Evolutionary conservation across 2,329 filamentous ascomycete species (phyloP).

Genomic region (Phaeosphaeria sp.): DNA sequence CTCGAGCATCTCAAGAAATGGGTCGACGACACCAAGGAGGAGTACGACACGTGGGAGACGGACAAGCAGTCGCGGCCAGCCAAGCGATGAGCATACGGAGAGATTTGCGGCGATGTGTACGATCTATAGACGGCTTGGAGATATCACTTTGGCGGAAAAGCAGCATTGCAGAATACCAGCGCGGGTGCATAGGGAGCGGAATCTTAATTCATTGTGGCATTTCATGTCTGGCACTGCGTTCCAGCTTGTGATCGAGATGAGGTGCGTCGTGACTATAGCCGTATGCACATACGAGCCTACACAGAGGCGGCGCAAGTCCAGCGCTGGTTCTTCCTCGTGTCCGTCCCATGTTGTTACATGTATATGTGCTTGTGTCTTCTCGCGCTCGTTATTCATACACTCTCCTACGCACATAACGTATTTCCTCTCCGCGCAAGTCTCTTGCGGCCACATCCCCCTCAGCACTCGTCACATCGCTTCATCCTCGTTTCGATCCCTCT

Average conservation of each 20-base stretch:
- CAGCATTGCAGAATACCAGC: constrained; percentile 21
- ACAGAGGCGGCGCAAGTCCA: neutral
- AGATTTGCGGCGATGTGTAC: constrained; percentile 12
- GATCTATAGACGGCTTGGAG: constrained; percentile 16
- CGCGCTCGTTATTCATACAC: neutral
- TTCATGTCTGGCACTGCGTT: neutral
- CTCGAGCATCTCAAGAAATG: constrained; percentile 75
- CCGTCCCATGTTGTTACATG: neutral
- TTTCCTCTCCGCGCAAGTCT: neutral
- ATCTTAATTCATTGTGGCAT: neutral
- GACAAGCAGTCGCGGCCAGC: constrained; percentile 32
- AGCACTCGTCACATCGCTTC: neutral
- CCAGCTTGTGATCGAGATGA: neutral
- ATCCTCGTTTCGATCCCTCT: neutral
- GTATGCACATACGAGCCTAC: neutral
- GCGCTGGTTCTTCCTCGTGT: neutral
- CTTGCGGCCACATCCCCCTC: neutral
- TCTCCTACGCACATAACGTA: neutral
- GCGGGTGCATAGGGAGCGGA: constrained; percentile 8
- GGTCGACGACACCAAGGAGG: constrained; percentile 63
- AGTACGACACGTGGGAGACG: constrained; percentile 63
- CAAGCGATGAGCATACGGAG: constrained; percentile 26
- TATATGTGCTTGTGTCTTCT: neutral
- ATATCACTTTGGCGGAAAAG: constrained; percentile 20
- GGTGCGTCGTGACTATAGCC: neutral